Evolutionary conservation across 2,329 filamentous ascomycete species (phyloP), one percentile per base, ranked within the genome.

Genomic region (Fusarium poae): DNA sequence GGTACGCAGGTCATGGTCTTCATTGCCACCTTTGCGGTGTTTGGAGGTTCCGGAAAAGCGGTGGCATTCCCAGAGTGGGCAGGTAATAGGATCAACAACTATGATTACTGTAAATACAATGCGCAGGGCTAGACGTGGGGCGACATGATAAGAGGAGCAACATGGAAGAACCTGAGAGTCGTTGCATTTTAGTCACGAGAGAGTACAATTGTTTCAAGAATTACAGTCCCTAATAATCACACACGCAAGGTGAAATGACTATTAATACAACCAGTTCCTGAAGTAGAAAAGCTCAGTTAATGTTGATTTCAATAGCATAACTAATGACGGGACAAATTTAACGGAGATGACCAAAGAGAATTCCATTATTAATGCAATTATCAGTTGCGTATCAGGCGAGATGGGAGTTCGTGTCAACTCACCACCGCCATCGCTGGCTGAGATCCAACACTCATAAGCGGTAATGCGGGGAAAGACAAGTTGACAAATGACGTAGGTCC

Each of bases 11-110:
- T 78, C 2, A 82, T 80, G 2, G 76, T 86, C 4, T 87, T 87
- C 44, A 82, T 86, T 44, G 75, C 87, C 13, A 86, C 84, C 0
- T 87, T 87, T 73, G 84, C 85, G 3, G 85, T 87, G 0, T 86
- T 87, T 57, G 85, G 85, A 1, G 84, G 83, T 3, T 82, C 83
- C 25, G 82, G 82, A 2, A 60, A 67, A 1, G 68, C 81, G 0
- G 71, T 77, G 6, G 75, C 82, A 0, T 86, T 87, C 65, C 84
- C 85, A 0, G 72, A 67, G 1, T 87, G 85, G 85, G 86, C 84
- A 80, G 85, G 85, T 0, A 87, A 87, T 42, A 85, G 85, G 39
- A 5, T 57, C 0, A 3, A 64, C 0, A 64, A 64, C 15, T 64
- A 4, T 25, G 62, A 65, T 12, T 65, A 65, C 30, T 65, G 60